Evolutionary conservation across 2,329 filamentous ascomycete genomes (phyloP), one percentile per base, ranked within the genome.

Genomic region (Apiospora aurea): DNA sequence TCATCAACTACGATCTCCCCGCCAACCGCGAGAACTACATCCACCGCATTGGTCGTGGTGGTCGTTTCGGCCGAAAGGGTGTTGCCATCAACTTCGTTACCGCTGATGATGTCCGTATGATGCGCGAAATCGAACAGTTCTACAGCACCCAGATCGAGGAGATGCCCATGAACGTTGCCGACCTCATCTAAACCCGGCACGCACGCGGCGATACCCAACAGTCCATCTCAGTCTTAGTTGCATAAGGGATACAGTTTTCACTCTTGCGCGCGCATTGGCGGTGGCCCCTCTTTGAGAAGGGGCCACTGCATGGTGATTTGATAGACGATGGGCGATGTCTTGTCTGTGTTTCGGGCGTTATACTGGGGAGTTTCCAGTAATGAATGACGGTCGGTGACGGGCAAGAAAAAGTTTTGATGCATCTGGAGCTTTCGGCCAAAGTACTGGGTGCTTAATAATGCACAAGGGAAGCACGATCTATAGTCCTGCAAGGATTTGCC

Each of bases 81-180:
- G 96, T 99, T 85, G 96, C 96, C 82, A 99, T 99, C 91, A 99
- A 99, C 94, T 99, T 99, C 85, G 96, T 99, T 84, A 98, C 96
- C 75, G 94, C 95, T 80, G 96, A 99, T 78, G 96, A 99, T 86
- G 96, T 99, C 81, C 95, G 96, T 85, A 98, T 99, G 94, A 97
- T 99, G 94, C 92, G 96, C 85, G 96, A 99, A 87, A 99, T 99
- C 80, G 96, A 99, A 87, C 94, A 98, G 88, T 99, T 98, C 91
- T 99, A 99, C 93, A 97, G 94, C 91, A 99, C 96, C 85, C 96
- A 99, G 89, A 98, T 99, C 79, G 96, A 99, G 88, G 96, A 99
- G 91, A 99, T 99, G 96, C 96, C 96, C 82, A 98, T 99, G 96
- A 93, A 93, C 85, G 91, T 93, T 79, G 91, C 91, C 79, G 91